Percentiles rank a stretch among this genome's conserved stretches.
Evolutionary conservation across 2,329 filamentous ascomycete genomes (phyloP).

Genomic region (Hansfordia pulvinata): DNA sequence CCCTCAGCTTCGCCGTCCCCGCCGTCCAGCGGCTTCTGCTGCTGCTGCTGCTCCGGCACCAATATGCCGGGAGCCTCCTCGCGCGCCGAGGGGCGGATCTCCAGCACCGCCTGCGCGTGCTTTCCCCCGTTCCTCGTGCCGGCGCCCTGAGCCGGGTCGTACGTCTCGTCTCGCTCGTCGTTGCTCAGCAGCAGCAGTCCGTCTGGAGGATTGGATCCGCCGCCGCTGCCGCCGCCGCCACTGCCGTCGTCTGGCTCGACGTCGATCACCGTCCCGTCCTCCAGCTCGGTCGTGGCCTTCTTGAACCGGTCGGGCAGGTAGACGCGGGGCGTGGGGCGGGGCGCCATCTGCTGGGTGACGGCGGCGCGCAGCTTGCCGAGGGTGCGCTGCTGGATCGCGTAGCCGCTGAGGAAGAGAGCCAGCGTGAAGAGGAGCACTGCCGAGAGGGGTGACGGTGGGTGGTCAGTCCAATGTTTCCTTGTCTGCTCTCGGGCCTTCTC

Average conservation of each 20-base stretch:
- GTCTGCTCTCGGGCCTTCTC: too few relatives aligned
- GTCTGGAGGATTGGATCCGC: too few relatives aligned
- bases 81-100: too few relatives aligned
- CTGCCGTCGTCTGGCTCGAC: conserved; percentile 20
- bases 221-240: conserved; percentile 1
- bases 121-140: too few relatives aligned
- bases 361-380: conserved; percentile 63
- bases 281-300: conserved; percentile 27
- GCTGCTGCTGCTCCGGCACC: conserved; percentile 8
- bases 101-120: too few relatives aligned
- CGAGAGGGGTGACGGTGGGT: conserved; percentile 1
- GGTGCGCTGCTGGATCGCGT: conserved; percentile 76
- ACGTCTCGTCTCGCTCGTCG: conserved; percentile 4
- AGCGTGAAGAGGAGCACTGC: conserved; percentile 64
- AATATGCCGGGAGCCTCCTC: too few relatives aligned
- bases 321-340: conserved; percentile 30
- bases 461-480: too few relatives aligned
- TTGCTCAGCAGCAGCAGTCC: neutral
- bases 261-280: conserved; percentile 29
- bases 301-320: conserved; percentile 38
- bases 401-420: conserved; percentile 78
- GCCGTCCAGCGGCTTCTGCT: conserved; percentile 3
- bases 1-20: conserved; percentile 15
- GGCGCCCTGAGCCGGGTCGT: too few relatives aligned
- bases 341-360: conserved; percentile 37